Evolutionary conservation across 257 asterid species (phyloP).

Genomic region (Cruciata laevipes): DNA sequence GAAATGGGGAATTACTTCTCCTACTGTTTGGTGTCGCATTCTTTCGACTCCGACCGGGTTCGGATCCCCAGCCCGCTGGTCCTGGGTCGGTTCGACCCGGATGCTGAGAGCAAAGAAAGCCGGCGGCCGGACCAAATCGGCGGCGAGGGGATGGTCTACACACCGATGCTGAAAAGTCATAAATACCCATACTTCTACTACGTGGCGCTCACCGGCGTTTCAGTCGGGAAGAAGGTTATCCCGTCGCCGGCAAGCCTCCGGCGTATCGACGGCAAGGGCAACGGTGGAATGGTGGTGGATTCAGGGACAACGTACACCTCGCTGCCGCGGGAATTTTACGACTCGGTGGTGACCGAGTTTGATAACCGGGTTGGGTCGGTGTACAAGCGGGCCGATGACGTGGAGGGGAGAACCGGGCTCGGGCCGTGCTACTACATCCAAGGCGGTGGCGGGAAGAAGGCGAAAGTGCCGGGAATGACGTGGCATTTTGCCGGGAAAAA

Average conservation of each 20-base stretch:
- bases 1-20: slow-evolving; percentile 79
- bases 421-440: slow-evolving; percentile 63
- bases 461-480: slow-evolving; percentile 4
- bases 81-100: slow-evolving; percentile 45
- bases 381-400: slow-evolving; percentile 38
- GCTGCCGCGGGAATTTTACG: slow-evolving; percentile 56
- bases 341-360: slow-evolving; percentile 42
- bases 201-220: slow-evolving; percentile 57
- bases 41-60: slow-evolving; percentile 36
- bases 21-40: slow-evolving; percentile 68
- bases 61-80: slow-evolving; percentile 69
- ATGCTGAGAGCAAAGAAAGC: slow-evolving; percentile 17
- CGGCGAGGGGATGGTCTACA: slow-evolving; percentile 35
- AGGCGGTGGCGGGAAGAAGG: not conserved
- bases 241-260: slow-evolving; percentile 47
- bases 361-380: slow-evolving; percentile 30
- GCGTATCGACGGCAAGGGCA: slow-evolving; percentile 54
- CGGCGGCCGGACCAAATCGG: not conserved
- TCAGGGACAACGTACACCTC: slow-evolving; percentile 91
- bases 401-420: slow-evolving; percentile 68
- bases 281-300: slow-evolving; percentile 98
- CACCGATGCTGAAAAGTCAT: slow-evolving; percentile 74
- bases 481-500: slow-evolving; percentile 58
- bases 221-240: slow-evolving; percentile 45
- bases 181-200: slow-evolving; percentile 65